Conservation (phyloP, 1,284 basidiomycete species). For the Leccinum fallax region DNA sequence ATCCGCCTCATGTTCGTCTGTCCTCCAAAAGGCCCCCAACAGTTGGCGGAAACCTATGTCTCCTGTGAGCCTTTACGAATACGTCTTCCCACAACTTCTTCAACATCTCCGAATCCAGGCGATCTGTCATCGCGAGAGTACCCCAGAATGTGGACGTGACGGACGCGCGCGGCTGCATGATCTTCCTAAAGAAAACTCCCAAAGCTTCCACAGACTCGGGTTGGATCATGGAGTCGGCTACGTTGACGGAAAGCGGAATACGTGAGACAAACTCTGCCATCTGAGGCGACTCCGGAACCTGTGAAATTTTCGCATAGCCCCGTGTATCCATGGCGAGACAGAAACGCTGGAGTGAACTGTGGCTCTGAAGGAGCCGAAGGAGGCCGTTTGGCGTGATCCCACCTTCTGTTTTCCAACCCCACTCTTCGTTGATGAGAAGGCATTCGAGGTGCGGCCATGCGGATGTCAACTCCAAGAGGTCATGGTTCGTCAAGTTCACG, state of each 20-base stretch:
- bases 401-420: conserved; percentile 20
- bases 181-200: conserved; percentile 18
- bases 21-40: neutral
- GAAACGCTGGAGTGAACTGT: conserved; percentile 14
- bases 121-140: conserved; percentile 18
- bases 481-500: conserved; percentile 13
- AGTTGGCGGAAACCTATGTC: neutral
- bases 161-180: conserved; percentile 11
- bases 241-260: conserved; percentile 16
- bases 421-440: conserved; percentile 22
- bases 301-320: conserved; percentile 4
- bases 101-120: conserved; percentile 19
- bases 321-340: conserved; percentile 28
- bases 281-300: neutral
- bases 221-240: conserved; percentile 21
- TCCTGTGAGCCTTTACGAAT: conserved; percentile 20
- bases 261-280: neutral
- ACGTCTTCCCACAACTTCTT: conserved; percentile 24
- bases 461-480: conserved; percentile 17
- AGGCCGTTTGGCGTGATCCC: conserved; percentile 23
- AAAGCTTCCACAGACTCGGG: conserved; percentile 19
- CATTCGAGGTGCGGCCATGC: conserved; percentile 21
- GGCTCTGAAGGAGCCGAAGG: conserved; percentile 14
- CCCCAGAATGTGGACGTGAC: conserved; percentile 15
- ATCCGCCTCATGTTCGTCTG: neutral